Evolutionary conservation across 73 alveolate species (phyloP).

Genomic region (Tetrahymena malaccensis): DNA sequence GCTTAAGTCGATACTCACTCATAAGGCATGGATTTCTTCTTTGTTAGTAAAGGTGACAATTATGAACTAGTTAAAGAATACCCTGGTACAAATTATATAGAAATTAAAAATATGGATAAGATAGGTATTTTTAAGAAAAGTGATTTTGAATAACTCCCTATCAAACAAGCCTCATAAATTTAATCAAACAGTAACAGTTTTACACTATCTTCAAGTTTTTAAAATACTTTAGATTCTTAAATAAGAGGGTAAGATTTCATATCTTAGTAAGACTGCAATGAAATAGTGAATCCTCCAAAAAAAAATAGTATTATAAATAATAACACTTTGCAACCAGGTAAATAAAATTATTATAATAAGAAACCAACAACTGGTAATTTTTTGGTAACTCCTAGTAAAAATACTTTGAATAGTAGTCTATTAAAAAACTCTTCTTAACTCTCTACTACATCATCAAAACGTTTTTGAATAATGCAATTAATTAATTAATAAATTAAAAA

Average conservation of each 20-base stretch:
- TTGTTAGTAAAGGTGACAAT: neutral
- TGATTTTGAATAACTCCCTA: neutral
- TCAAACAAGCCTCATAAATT: neutral
- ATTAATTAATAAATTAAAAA: no score
- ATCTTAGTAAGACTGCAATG: neutral
- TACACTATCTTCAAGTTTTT: no score
- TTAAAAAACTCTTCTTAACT: neutral
- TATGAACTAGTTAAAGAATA: neutral
- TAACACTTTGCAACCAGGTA: neutral
- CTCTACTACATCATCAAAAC: neutral
- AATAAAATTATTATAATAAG: neutral
- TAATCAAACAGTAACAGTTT: no score
- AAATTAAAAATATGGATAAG: neutral
- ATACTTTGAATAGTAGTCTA: neutral
- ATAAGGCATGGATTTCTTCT: neutral
- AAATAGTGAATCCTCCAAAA: neutral
- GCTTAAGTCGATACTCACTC: neutral
- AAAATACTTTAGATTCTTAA: neutral
- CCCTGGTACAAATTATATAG: neutral
- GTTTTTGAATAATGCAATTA: neutral
- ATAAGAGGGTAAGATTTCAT: neutral
- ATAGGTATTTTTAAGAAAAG: neutral
- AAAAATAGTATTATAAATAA: neutral
- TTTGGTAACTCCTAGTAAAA: neutral
- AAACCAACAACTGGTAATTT: neutral